Conservation (phyloP, 2,329 filamentous ascomycete genomes). For the Herpotrichia juniperi region DNA sequence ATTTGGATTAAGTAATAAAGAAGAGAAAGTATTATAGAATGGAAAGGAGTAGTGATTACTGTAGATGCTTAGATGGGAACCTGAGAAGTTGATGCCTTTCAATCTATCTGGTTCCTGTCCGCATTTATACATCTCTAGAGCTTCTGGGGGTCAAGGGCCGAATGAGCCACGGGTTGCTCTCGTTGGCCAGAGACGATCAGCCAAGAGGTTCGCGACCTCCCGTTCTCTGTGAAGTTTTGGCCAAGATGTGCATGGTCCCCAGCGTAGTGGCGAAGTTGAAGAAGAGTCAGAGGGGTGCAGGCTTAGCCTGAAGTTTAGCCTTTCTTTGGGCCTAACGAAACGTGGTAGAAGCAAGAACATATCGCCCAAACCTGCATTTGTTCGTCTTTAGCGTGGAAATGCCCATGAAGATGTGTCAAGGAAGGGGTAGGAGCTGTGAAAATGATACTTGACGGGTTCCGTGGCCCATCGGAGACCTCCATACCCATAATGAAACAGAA, state of each 20-base stretch:
- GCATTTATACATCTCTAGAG: constrained; percentile 34
- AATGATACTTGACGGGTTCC: neutral
- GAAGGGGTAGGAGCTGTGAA: neutral
- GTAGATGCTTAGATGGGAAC: constrained; percentile 40
- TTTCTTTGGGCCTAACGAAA: constrained; percentile 21
- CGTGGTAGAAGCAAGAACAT: constrained; percentile 30
- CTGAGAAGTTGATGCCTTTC: constrained; percentile 40
- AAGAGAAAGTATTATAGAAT: constrained; percentile 32
- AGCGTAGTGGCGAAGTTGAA: constrained; percentile 10
- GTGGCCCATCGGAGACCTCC: neutral
- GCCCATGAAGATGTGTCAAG: neutral
- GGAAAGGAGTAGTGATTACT: constrained; percentile 41
- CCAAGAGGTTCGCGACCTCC: neutral
- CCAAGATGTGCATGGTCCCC: constrained; percentile 32
- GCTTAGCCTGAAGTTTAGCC: constrained; percentile 13
- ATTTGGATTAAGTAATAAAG: constrained; percentile 21
- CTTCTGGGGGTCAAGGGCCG: neutral
- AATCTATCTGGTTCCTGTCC: constrained; percentile 18
- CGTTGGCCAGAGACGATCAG: neutral
- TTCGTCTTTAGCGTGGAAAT: constrained; percentile 24
- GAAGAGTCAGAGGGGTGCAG: constrained; percentile 7
- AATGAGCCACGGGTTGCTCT: neutral
- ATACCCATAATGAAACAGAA: neutral
- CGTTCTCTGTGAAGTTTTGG: constrained; percentile 25
- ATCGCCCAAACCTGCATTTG: constrained; percentile 8